Evolutionary conservation across 2,329 filamentous ascomycete genomes (phyloP), one percentile per base, ranked within the genome.

Genomic region (Pyrenochaeta sp.): DNA sequence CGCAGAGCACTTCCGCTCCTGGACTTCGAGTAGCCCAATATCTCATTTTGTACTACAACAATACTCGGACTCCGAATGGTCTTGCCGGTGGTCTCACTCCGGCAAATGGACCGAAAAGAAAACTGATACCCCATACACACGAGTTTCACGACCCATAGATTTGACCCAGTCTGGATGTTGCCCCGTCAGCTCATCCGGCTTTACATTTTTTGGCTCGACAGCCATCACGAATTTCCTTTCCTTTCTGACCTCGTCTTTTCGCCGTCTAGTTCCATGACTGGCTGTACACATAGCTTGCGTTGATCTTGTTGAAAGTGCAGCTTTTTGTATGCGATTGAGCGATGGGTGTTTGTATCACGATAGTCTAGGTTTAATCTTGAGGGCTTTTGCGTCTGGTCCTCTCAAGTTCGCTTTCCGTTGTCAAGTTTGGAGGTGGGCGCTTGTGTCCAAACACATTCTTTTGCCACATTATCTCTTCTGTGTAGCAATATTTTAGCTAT

Each of bases 111-210:
- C 58, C 60, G 58, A 66, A 37, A 64, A 61, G 62, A 65, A 72
- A 68, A 55, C 67, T 62, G 69, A 74, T 73, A 74, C 71, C 71
- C 60, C 56, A 61, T 69, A 71, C 59, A 72, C 52, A 72, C 64
- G 69, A 70, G 59, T 68, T n/a, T 74, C 64, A 74, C 68, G 71
- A 74, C 66, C 58, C 59, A 70, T 74, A 73, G 71, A 74, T 45
- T 55, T 63, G 69, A 58, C 45, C 37, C 42, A 11, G 50, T 30
- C 44, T 53, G 59, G 51, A 51, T 45, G 30, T 14, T 21, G 40
- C 35, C 17, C 23, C 36, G 54, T 52, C 51, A 53, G 41, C 53
- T 30, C 39, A 45, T 44, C 43, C 20, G 4, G 29, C 31, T 36
- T 43, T 40, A 31, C 45, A 11, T 36, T 31, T 45, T 54, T 51